A percentile compares a stretch with the other conserved stretches of the same genome.
phyloP scores from a whole-genome alignment of 768 basidiomycete species.

The Mycena rebaudengoi region DNA sequence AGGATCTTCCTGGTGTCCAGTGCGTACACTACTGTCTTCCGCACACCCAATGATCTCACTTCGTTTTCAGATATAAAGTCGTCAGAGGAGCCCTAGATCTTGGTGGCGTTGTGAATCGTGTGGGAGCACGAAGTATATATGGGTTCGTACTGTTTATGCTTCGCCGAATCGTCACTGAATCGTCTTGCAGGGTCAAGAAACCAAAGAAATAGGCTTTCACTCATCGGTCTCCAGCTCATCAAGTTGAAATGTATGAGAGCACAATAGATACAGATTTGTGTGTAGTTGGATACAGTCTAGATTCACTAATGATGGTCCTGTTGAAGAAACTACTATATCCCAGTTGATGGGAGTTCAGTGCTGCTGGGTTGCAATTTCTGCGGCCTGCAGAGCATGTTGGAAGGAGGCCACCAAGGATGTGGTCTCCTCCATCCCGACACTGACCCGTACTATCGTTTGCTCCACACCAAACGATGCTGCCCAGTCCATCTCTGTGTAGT shows the following conservation, averaged over 20 bases:
- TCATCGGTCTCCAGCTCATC: neutral
- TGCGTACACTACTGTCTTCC: constrained; percentile 44
- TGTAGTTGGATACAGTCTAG: constrained; percentile 55
- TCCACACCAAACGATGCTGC: constrained; percentile 89
- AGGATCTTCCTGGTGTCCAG: constrained; percentile 98
- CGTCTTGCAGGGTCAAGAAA: constrained; percentile 73
- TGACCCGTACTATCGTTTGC: constrained; percentile 82
- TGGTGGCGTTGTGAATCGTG: constrained; percentile 86
- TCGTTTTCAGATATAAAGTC: constrained; percentile 82
- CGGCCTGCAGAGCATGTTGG: constrained; percentile 71
- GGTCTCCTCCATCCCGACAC: constrained; percentile 88
- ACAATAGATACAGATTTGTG: constrained; percentile 20
- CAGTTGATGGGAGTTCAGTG: neutral
- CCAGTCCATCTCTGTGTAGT: constrained; percentile 92
- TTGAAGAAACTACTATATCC: constrained; percentile 37
- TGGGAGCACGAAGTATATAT: constrained; percentile 87
- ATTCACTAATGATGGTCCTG: constrained; percentile 38
- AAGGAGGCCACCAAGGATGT: constrained; percentile 67
- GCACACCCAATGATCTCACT: neutral
- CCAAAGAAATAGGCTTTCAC: constrained; percentile 69
- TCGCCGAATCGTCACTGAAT: neutral
- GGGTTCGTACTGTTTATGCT: constrained; percentile 62
- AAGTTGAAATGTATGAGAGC: neutral
- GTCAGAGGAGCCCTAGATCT: constrained; percentile 94
- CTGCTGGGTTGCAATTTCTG: constrained; percentile 52